phyloP scores from a whole-genome alignment of 495 filamentous ascomycete species.

The Parathielavia hyrcaniae region DNA sequence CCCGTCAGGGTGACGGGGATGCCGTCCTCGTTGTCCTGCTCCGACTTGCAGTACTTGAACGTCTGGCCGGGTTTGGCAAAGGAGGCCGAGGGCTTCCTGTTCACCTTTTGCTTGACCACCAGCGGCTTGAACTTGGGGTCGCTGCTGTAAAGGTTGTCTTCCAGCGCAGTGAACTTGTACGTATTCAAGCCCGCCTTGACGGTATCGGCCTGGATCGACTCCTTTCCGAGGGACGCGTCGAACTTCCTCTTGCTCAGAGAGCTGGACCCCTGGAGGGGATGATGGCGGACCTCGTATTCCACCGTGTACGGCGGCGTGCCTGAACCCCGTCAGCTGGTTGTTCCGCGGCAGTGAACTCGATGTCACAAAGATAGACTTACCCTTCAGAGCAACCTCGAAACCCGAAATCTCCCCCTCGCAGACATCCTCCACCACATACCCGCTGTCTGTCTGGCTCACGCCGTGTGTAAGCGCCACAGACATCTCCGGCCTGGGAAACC shows the following conservation, averaged over 20 bases:
- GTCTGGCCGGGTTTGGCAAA: constrained; percentile 87
- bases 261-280: constrained; percentile 54
- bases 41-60: constrained; percentile 87
- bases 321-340: constrained; percentile 26
- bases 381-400: constrained; percentile 70
- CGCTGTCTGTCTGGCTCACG: constrained; percentile 43
- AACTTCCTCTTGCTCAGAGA: constrained; percentile 59
- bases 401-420: constrained; percentile 92
- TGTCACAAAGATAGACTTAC: constrained; percentile 38
- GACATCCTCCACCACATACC: constrained; percentile 66
- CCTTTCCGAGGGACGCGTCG: constrained; percentile 61
- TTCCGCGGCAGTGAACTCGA: not conserved
- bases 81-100: constrained; percentile 67
- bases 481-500: constrained; percentile 74
- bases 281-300: constrained; percentile 70
- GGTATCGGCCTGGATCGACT: constrained; percentile 78
- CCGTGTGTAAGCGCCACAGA: constrained; percentile 56
- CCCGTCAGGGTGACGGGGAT: constrained; percentile 81
- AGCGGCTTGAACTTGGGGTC: constrained; percentile 59
- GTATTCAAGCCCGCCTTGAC: constrained; percentile 70
- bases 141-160: constrained; percentile 77
- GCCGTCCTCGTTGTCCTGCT: constrained; percentile 69
- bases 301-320: constrained; percentile 76
- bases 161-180: constrained; percentile 75
- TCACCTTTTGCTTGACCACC: constrained; percentile 73